Evolutionary conservation across 306 rosid genomes (phyloP).

Genomic region (Sindora glabra): DNA sequence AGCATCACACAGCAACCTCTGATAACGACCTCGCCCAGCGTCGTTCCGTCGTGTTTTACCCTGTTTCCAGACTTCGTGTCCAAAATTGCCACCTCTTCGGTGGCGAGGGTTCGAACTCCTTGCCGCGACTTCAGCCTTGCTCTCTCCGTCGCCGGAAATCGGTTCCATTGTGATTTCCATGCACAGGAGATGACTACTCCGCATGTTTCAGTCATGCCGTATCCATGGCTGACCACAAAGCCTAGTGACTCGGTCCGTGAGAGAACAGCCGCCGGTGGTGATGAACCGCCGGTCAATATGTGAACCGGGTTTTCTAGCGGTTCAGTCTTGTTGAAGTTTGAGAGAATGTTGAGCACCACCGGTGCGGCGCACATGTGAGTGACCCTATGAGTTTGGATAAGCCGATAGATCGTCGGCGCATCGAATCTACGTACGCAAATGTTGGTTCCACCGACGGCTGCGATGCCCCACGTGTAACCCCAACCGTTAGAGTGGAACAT

Average conservation of each 20-base stretch:
- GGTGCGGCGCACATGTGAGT: slow-evolving; percentile 80
- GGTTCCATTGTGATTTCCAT: slow-evolving; percentile 49
- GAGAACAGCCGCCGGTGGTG: slow-evolving; percentile 43
- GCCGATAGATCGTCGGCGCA: slow-evolving; percentile 28
- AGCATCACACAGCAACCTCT: slow-evolving; percentile 47
- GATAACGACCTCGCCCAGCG: slow-evolving; percentile 30
- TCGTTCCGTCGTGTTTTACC: slow-evolving; percentile 35
- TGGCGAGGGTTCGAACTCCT: slow-evolving; percentile 33
- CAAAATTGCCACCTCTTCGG: slow-evolving; percentile 38
- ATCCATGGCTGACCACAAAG: slow-evolving; percentile 49
- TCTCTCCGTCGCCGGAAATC: slow-evolving; percentile 24
- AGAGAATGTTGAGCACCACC: slow-evolving; percentile 56
- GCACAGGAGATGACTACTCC: slow-evolving; percentile 47
- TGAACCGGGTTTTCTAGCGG: slow-evolving; percentile 25
- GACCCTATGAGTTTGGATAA: slow-evolving; percentile 27
- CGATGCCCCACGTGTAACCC: slow-evolving; percentile 68
- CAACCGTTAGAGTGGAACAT: slow-evolving; percentile 80
- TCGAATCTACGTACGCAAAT: slow-evolving; percentile 47
- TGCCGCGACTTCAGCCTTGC: slow-evolving; percentile 48
- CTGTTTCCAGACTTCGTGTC: slow-evolving; percentile 16
- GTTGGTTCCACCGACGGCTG: slow-evolving; percentile 63
- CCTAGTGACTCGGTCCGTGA: slow-evolving; percentile 37
- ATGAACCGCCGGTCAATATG: slow-evolving; percentile 42
- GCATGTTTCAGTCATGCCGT: slow-evolving; percentile 49
- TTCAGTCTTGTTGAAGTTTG: not conserved